Conservation (phyloP, 768 basidiomycete genomes). For the Tricholoma sp. region DNA sequence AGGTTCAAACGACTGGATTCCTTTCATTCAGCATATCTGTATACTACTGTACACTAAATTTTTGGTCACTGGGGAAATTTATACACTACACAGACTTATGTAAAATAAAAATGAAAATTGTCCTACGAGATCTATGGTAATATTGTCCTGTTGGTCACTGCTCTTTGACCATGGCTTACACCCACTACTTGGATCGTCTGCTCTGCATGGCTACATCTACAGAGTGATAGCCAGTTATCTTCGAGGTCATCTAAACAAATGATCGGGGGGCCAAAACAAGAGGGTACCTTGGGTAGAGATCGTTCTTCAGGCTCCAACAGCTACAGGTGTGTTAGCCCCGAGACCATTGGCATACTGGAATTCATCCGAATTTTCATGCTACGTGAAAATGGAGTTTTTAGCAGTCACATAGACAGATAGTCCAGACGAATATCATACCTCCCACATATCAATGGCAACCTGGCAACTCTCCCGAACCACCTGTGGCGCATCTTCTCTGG, state of each 20-base stretch:
- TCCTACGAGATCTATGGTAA: too few species aligned
- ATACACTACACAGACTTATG: too few species aligned
- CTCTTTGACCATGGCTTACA: too few species aligned
- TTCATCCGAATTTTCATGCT: slow-evolving; percentile 79
- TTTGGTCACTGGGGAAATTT: too few species aligned
- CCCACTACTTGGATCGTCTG: too few species aligned
- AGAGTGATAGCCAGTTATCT: neutral
- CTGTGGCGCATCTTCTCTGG: slow-evolving; percentile 68
- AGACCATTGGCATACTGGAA: slow-evolving; percentile 70
- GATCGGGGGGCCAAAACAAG: neutral
- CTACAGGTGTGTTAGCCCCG: slow-evolving; percentile 9
- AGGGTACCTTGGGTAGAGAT: neutral
- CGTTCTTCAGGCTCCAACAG: slow-evolving; percentile 2
- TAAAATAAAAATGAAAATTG: too few species aligned
- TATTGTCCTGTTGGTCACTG: too few species aligned
- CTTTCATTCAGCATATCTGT: too few species aligned
- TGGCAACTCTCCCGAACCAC: slow-evolving; percentile 96
- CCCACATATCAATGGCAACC: slow-evolving; percentile 97
- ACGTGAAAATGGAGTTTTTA: neutral
- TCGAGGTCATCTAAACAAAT: neutral
- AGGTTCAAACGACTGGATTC: too few species aligned
- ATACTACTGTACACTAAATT: too few species aligned
- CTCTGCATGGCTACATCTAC: too few species aligned
- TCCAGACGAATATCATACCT: slow-evolving; percentile 45
- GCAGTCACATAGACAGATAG: neutral